Percentiles rank a stretch among this genome's conserved stretches.
These are phyloP conservation scores for Saururus chinensis DNA, from an alignment of 164 flowering plant species.

Conservation along the genomic window DNA sequence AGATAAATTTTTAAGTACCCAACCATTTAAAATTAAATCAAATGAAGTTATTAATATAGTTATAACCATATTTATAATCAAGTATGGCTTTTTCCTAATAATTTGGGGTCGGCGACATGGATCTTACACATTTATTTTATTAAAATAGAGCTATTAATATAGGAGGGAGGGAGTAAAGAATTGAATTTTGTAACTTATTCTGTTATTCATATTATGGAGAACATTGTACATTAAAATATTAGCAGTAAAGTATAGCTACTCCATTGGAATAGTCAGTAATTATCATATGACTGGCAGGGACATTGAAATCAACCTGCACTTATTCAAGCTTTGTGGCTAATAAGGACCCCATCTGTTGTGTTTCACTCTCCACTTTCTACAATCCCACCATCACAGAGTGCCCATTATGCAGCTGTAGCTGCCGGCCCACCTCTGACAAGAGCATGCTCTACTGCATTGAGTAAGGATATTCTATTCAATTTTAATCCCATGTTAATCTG, in stretches of 20 bases:
- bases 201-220: too few species aligned
- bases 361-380: constrained; percentile 64
- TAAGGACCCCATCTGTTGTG: constrained; percentile 49
- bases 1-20: too few species aligned
- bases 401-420: constrained; percentile 60
- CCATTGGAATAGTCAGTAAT: neutral
- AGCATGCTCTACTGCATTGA: constrained; percentile 21
- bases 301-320: constrained; percentile 70
- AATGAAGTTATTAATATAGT: too few species aligned
- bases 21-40: too few species aligned
- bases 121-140: too few species aligned
- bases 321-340: constrained; percentile 46
- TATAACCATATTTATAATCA: too few species aligned
- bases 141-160: too few species aligned
- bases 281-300: constrained; percentile 27
- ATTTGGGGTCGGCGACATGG: too few species aligned
- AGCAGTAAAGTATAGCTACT: neutral
- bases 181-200: too few species aligned
- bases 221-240: neutral
- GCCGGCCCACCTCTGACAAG: constrained; percentile 22
- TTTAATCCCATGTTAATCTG: neutral
- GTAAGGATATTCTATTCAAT: constrained; percentile 9
- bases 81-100: too few species aligned
- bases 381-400: constrained; percentile 39
- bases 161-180: too few species aligned